Percentiles rank a stretch among this genome's conserved stretches.
These are phyloP conservation scores for Naegleria fowleri DNA, from an alignment of 208 protist species.

Conservation along the genomic window DNA sequence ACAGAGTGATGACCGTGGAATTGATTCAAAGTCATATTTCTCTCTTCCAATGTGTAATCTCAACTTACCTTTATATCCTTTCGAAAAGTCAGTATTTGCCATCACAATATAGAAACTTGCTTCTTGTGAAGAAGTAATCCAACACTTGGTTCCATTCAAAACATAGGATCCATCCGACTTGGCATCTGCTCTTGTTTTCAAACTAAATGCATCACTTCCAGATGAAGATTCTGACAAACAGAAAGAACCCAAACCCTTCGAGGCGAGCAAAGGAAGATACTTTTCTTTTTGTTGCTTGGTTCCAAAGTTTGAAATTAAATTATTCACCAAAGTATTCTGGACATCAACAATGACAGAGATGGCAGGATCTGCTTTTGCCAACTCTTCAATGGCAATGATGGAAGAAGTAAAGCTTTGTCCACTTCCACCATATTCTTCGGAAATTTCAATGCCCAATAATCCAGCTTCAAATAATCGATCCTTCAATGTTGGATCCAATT, in stretches of 20 bases:
- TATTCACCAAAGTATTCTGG: conserved; percentile 82
- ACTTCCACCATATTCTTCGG: conserved; percentile 55
- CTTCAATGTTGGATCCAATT: conserved; percentile 60
- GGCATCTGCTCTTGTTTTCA: conserved; percentile 71
- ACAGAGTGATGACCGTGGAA: no score
- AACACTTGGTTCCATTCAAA: conserved; percentile 84
- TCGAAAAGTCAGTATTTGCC: conserved; percentile 73
- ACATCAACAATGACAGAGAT: conserved; percentile 76
- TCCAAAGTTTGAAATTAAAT: conserved; percentile 63
- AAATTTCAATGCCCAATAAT: conserved; percentile 73
- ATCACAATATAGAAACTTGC: conserved; percentile 84
- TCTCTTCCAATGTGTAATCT: conserved; percentile 25
- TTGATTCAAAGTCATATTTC: no score
- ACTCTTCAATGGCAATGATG: conserved; percentile 72
- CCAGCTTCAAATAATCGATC: conserved; percentile 64
- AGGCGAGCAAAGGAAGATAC: conserved; percentile 75
- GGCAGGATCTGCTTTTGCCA: conserved; percentile 67
- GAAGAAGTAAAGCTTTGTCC: conserved; percentile 65
- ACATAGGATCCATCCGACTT: conserved; percentile 67
- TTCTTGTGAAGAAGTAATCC: conserved; percentile 82
- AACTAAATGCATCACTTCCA: conserved; percentile 80
- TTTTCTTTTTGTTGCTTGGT: conserved; percentile 67
- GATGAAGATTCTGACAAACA: conserved; percentile 71
- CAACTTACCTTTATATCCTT: conserved; percentile 65
- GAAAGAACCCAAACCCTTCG: conserved; percentile 72